These are phyloP conservation scores for Nicotiana paniculata DNA, from an alignment of 257 asterid genomes.

Conservation along the genomic window DNA sequence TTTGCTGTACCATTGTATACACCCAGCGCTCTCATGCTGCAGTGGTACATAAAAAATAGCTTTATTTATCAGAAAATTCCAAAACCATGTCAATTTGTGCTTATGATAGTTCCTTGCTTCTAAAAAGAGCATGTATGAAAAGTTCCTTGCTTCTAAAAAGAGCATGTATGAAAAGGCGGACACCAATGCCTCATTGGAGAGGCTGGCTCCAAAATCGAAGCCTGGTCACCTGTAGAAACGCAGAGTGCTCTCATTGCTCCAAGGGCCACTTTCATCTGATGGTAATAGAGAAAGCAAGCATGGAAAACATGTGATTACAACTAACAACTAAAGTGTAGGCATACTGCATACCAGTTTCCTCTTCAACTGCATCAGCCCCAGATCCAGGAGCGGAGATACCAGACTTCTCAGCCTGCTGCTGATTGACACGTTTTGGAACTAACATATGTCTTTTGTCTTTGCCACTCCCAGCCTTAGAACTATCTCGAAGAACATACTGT, in stretches of 20 bases:
- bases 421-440: conserved; percentile 51
- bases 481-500: conserved; percentile 69
- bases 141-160: neutral
- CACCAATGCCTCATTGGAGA: neutral
- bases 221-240: neutral
- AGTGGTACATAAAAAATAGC: neutral
- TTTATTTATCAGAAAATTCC: neutral
- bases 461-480: conserved; percentile 42
- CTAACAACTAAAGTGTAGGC: conserved; percentile 1
- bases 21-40: neutral
- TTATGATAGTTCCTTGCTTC: neutral
- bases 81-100: neutral
- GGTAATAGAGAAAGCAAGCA: neutral
- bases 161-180: neutral
- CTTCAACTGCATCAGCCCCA: conserved; percentile 38
- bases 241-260: neutral
- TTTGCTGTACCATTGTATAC: neutral
- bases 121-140: neutral
- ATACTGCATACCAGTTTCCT: conserved; percentile 60
- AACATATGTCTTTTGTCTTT: conserved; percentile 47
- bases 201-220: neutral
- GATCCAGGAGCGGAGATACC: conserved; percentile 35
- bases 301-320: neutral
- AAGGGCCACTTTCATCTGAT: neutral
- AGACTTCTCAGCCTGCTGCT: conserved; percentile 36